These are phyloP conservation scores for Spizellomyces punctatus DNA, from an alignment of 192 early-diverging fungal species.

Conservation along the genomic window DNA sequence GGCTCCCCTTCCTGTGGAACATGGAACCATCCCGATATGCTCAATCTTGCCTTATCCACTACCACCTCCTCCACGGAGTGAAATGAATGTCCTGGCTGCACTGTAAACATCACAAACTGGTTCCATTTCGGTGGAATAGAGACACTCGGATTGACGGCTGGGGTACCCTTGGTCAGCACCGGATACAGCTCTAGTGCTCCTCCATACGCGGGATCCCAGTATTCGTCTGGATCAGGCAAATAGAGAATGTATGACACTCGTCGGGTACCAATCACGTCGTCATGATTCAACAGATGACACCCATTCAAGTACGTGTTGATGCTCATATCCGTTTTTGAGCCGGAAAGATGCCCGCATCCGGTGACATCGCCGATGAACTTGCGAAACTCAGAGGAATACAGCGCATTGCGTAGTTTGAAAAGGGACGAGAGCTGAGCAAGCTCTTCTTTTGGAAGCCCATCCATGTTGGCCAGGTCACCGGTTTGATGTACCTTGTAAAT, in stretches of 20 bases:
- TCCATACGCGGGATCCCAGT: conserved; percentile 64
- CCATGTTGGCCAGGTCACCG: conserved; percentile 81
- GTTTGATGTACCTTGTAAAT: conserved; percentile 79
- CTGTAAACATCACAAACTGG: conserved; percentile 77
- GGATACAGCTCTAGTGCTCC: conserved; percentile 81
- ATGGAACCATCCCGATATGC: conserved; percentile 82
- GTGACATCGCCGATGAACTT: conserved; percentile 66
- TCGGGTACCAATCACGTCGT: conserved; percentile 80
- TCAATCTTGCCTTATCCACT: conserved; percentile 53
- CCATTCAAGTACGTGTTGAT: conserved; percentile 72
- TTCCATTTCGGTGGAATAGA: conserved; percentile 70
- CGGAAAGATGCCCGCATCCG: conserved; percentile 70
- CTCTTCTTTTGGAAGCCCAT: conserved; percentile 68
- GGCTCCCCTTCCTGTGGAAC: conserved; percentile 70
- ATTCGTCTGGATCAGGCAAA: conserved; percentile 67
- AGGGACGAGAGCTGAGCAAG: conserved; percentile 55
- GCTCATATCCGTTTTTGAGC: conserved; percentile 70
- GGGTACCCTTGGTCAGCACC: conserved; percentile 58
- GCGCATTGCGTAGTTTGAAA: conserved; percentile 66
- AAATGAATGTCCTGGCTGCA: conserved; percentile 77
- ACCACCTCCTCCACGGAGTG: conserved; percentile 81
- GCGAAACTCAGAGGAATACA: conserved; percentile 77
- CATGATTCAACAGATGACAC: conserved; percentile 77
- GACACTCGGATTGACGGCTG: conserved; percentile 61
- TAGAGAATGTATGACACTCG: conserved; percentile 80